phyloP scores from a whole-genome alignment of 345 rosid genomes.

The Eutrema yunnanense region DNA sequence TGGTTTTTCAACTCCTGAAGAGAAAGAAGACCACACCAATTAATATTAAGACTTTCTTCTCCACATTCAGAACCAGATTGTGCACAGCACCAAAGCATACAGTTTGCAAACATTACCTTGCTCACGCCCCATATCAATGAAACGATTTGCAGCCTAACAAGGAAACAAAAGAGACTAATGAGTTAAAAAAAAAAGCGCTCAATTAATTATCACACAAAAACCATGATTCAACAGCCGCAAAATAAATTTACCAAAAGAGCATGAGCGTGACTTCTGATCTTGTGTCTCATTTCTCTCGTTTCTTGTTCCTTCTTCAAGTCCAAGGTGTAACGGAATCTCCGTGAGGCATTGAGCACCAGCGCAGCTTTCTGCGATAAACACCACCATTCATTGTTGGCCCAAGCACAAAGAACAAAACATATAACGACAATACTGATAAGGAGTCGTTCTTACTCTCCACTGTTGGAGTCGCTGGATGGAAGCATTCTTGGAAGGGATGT shows the following conservation, averaged over 20 bases:
- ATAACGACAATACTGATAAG: neutral
- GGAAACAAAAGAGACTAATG: neutral
- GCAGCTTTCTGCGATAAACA: slow-evolving; percentile 75
- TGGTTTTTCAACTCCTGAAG: slow-evolving; percentile 36
- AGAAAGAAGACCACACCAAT: neutral
- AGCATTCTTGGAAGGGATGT: slow-evolving; percentile 67
- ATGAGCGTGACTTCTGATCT: slow-evolving; percentile 79
- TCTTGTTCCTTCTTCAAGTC: slow-evolving; percentile 88
- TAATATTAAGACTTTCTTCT: neutral
- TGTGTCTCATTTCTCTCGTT: slow-evolving; percentile 44
- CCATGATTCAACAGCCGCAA: neutral
- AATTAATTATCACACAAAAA: neutral
- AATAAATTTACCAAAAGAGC: slow-evolving; percentile 39
- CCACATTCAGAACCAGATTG: neutral
- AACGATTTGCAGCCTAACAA: slow-evolving; percentile 80
- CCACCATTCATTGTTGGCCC: neutral
- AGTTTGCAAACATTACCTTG: slow-evolving; percentile 41
- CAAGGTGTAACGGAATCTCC: slow-evolving; percentile 93
- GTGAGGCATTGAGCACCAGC: slow-evolving; percentile 90
- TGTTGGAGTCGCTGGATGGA: slow-evolving; percentile 56
- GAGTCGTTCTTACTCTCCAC: slow-evolving; percentile 64
- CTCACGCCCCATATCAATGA: slow-evolving; percentile 38
- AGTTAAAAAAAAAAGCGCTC: neutral
- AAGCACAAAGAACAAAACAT: neutral
- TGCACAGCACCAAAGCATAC: neutral